Evolutionary conservation across 2,329 filamentous ascomycete species (phyloP), one percentile per base, ranked within the genome.

Genomic region (Aureobasidium subglaciale): DNA sequence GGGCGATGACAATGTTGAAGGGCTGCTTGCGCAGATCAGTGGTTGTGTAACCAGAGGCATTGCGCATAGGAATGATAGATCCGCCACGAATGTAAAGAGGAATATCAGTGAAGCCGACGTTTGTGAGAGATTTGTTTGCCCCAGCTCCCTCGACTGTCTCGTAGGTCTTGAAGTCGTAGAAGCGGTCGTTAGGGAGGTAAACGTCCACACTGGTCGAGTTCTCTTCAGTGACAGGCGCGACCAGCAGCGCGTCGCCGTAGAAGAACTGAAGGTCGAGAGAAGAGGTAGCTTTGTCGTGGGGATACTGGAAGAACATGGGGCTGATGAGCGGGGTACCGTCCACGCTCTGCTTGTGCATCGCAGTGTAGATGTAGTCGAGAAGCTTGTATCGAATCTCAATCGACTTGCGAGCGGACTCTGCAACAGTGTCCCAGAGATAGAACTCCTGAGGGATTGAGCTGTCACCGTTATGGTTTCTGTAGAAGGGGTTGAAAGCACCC

Each of bases 291-390:
- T 24, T 42, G 37, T 84, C 81, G 15, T 71, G 61, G 0, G 81
- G 86, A 66, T 90, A 91, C 22, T 82, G 65, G 72, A 84, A 91
- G 70, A 87, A 88, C 56, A 90, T 70, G 0, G 88, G 87, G 62
- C 82, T 83, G 56, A 90, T 73, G 59, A 84, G 74, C 0, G 88
- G 86, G 1, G 76, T 78, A 29, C 88, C 88, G 41, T 79, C 77
- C 16, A 73, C 63, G 29, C 75, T 78, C 66, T 88, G 80, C 56
- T 73, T 71, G 65, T 83, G 75, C 62, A 90, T 75, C 0, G 83
- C 81, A 1, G 87, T 90, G 74, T 92, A 91, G 58, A 88, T 77
- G 71, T 91, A 91, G 64, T 90, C 87, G 10, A 91, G 75, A 15
- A 91, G 75, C 29, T 80, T 77, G 71, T 91, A 91, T n/a, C 88